Evolutionary conservation across 1,284 basidiomycete species (phyloP), one percentile per base, ranked within the genome.

Genomic region (Ganoderma sinense): DNA sequence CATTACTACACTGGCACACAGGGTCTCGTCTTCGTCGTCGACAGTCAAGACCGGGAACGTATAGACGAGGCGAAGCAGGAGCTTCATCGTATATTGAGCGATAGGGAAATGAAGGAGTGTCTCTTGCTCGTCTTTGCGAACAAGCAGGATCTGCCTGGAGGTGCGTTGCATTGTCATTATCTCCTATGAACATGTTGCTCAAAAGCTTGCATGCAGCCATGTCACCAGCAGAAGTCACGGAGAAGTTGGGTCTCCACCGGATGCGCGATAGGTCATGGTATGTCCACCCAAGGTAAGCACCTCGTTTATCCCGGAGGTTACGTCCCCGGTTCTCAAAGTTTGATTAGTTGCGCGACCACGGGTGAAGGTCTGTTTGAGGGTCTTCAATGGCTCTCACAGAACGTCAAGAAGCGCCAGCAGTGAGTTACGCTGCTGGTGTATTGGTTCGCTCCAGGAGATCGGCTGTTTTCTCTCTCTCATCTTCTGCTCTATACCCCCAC

Each of bases 1-100:
- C 97, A 99, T 83, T 99, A 99, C 88, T 90, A 92, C 89, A 98
- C 98, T 74, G 98, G 98, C 83, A 99, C 98, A 33, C 98, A 99
- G 84, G 98, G 97, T 77, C 96, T 99, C 82, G 98, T 99, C 75
- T 99, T 99, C 83, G 91, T 99, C 66, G 91, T 99, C 62, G 91
- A 94, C 83, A 91, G 92, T 76, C 90, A 97, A 78, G 97, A 99
- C 82, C 86, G 96, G 66, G 97, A 97, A 77, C 89, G 97, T 72
- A 94, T 99, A 78, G 97, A 98, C 79, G 98, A 99, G 83, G 98
- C 97, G 48, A 93, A 96, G 77, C 93, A 96, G 79, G 97, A 99
- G 83, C 85, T 99, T 62, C 97, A 99, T 80, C 90, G 97, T 67
- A 99, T 99, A 84, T 87, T 99, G 80, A 94, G 94, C 73, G 97